Percentiles rank a stretch among this genome's conserved stretches.
Evolutionary conservation across 441 rosid species (phyloP).

Genomic region (Hura crepitans): DNA sequence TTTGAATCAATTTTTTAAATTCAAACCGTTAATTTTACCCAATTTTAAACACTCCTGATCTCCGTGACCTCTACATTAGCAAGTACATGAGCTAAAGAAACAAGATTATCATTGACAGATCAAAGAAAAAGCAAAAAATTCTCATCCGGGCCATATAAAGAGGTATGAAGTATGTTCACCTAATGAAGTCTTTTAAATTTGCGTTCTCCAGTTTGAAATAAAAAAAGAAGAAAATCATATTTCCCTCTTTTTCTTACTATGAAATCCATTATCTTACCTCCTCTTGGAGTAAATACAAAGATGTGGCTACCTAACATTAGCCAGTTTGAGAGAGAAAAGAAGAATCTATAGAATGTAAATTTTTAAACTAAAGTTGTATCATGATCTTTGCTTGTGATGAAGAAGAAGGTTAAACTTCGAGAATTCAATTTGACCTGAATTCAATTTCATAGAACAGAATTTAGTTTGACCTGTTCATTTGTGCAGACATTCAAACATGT

Average conservation of each 20-base stretch:
- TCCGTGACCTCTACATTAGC: constrained; percentile 97
- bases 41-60: too few species aligned
- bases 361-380: too few species aligned
- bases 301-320: constrained; percentile 88
- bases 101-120: constrained; percentile 95
- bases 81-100: constrained; percentile 75
- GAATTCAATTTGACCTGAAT: too few species aligned
- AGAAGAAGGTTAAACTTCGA: too few species aligned
- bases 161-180: neutral
- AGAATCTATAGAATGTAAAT: too few species aligned
- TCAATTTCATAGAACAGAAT: too few species aligned
- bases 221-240: constrained; percentile 11
- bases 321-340: too few species aligned
- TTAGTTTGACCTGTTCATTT: too few species aligned
- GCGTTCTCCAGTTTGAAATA: neutral
- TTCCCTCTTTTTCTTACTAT: neutral
- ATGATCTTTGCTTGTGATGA: too few species aligned
- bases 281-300: constrained; percentile 93
- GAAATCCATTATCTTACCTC: constrained; percentile 51
- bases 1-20: too few species aligned
- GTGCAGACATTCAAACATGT: too few species aligned
- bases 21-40: too few species aligned
- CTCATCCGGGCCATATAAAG: neutral
- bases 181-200: neutral
- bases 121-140: constrained; percentile 24